Base-by-base conservation (phyloP, 2,329 filamentous ascomycete species). In the Botrytis paeoniae region DNA sequence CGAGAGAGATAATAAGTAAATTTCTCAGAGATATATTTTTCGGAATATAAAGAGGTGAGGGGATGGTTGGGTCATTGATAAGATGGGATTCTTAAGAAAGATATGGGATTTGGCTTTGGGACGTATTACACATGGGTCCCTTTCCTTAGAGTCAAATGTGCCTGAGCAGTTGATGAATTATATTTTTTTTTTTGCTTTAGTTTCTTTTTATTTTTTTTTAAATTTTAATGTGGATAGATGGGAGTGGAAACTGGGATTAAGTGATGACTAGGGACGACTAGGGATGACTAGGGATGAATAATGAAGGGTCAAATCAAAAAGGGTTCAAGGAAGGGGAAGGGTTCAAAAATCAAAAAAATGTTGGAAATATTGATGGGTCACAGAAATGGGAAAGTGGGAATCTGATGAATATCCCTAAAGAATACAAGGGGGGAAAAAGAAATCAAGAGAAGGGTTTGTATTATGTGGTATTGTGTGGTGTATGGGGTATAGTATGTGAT, bases 51-150 rank as follows among this genome's bases (percentile, higher is more conserved):
- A 61, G 57, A 69, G 61, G 32, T 59, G 54, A 25, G 37, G 71
- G 57, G n/a, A 63, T 54, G 14, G 65, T 45, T 51, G 51, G 62
- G 37, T 32, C 25, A 62, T 39, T 62, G 60, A 48, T 32, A 66
- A 63, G 60, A 72, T 72, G 71, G 71, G 71, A 72, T 72, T 72
- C 71, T 69, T 51, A 22, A 69, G 48, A 69, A 60, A 69, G 66
- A 57, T 54, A 69, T 69, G 66, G 66, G 66, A 69, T 69, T 54
- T 69, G 66, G 48, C 66, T 69, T 57, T 60, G 16, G 39, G 66
- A 37, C 51, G 39, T 10, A 69, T 29, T 41, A 60, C 48, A 43
- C 48, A 57, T 60, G 66, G 48, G 48, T 57, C 48, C 35, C 35
- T 29, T 69, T 60, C 35, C 48, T 65, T 69, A 51, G 48, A 69